Base-by-base conservation (phyloP, 129 eudicot genomes). In the Centrapalus pauciflorus region DNA sequence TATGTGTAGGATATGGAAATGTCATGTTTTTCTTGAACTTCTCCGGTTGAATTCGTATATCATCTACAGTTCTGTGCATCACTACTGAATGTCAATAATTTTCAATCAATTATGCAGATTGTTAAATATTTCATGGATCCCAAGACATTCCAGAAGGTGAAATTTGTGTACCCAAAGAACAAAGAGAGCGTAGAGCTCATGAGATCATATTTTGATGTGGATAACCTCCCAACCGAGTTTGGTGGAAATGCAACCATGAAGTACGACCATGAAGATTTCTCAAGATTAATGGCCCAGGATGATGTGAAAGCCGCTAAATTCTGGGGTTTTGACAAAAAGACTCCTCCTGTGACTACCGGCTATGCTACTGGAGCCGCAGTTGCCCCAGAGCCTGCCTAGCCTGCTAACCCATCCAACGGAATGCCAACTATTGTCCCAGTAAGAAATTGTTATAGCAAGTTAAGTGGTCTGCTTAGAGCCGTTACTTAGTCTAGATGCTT, bases 201-300 rank as follows among this genome's bases (percentile, higher is more conserved):
- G 98, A 83, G 76, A 81, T 61, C 77, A 8, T 83, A 71, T 37
- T 92, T 92, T 52, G 96, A 92, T 75, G 62, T 81, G 3, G 95
- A 88, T 57, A 92, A 92, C 70, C 98, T 92, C 50, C 96, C 98
- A 3, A 81, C 76, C 32, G 98, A 88, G 73, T 88, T 92, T 71
- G 98, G 98, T 9, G 98, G 96, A 23, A 81, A 88, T 26, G 80
- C 85, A 8, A 85, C 94, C 40, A 63, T 92, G 81, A 70, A 85
- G 65, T 92, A 92, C 49, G 95, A 88, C 67, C 98, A 88, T 49
- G 90, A 92, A 74, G 96, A 92, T 67, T 88, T 92, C 65, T 92
- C 96, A 5, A 85, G 87, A 49, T 70, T 92, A 81, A 92, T 88
- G 98, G 90, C 80, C 3, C 76, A 83, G 55, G 98, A 92, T 29